Conservation (phyloP, 306 rosid species). For the Cicer cuneatum region DNA sequence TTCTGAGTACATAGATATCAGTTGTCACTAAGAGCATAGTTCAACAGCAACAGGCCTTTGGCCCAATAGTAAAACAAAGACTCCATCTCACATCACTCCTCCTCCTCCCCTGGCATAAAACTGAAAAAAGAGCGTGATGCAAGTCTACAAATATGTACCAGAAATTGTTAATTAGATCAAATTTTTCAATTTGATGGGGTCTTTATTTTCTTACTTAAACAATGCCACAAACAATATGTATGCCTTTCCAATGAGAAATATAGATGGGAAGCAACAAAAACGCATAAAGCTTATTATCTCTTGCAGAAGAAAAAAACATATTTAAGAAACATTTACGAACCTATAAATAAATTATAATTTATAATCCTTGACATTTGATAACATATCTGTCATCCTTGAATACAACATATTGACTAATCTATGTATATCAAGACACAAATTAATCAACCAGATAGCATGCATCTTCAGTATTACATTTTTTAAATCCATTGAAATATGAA, state of each 20-base stretch:
- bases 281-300: conserved; percentile 2
- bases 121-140: neutral
- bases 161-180: neutral
- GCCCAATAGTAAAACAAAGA: conserved; percentile 21
- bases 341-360: neutral
- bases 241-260: conserved; percentile 22
- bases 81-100: conserved; percentile 1
- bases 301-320: neutral
- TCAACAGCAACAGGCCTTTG: neutral
- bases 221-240: neutral
- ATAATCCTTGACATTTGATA: neutral
- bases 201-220: neutral
- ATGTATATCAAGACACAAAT: conserved; percentile 4
- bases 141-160: neutral
- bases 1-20: conserved; percentile 11
- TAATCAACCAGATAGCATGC: conserved; percentile 7
- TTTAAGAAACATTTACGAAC: conserved; percentile 7
- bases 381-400: neutral
- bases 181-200: neutral
- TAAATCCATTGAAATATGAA: conserved; percentile 10
- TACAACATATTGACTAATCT: conserved; percentile 25
- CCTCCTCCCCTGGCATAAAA: neutral
- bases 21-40: conserved; percentile 17
- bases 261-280: conserved; percentile 11
- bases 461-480: conserved; percentile 25